Evolutionary conservation across 805 yeast species (phyloP), one percentile per base, ranked within the genome.

Genomic region (Cephaloascus fragrans): DNA sequence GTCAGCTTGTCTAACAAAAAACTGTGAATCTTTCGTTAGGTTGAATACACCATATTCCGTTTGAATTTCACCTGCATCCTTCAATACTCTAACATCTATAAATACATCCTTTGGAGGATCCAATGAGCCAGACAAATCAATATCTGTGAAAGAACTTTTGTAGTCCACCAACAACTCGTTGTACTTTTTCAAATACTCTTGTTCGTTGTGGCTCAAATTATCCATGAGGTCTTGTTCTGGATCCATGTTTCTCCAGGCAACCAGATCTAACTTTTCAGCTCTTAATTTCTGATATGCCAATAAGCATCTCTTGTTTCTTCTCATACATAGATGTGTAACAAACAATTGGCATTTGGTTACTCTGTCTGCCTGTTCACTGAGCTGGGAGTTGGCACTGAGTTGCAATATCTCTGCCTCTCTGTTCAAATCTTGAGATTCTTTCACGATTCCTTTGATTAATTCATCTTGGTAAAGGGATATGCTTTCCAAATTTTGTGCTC

Each of bases 1-100:
- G 52, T 93, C 98, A 0, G 93, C 81, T 48, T 86, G 90, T 42
- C 98, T 69, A 16, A 90, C 97, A 53, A 84, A 90, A 53, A 90
- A 89, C 53, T 93, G 97, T 3, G 96, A 84, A 56, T 90, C 90
- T 52, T 89, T 90, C 3, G 94, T 85, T 46, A 93, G 63, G 50
- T 89, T 89, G 62, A 93, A 88, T 3, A 87, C 96, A 18, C 97
- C 98, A 50, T 90, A 90, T 56, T 90, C 98, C 0, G 98, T 93
- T 53, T 89, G 96, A 28, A 90, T 87, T 54, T 93, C 97, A 2
- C 98, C 98, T 0, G 95, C 97, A 51, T 90, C 95, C 55, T 83
- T 83, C 38, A 90, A 60, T 5, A 90, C 97, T 41, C 98, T 66
- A 3, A 93, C 97, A 52, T 90, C 98, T 8, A 90, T 84, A 49